These are phyloP conservation scores for Hericium rajendrae DNA, from an alignment of 768 basidiomycete genomes.

Conservation along the genomic window DNA sequence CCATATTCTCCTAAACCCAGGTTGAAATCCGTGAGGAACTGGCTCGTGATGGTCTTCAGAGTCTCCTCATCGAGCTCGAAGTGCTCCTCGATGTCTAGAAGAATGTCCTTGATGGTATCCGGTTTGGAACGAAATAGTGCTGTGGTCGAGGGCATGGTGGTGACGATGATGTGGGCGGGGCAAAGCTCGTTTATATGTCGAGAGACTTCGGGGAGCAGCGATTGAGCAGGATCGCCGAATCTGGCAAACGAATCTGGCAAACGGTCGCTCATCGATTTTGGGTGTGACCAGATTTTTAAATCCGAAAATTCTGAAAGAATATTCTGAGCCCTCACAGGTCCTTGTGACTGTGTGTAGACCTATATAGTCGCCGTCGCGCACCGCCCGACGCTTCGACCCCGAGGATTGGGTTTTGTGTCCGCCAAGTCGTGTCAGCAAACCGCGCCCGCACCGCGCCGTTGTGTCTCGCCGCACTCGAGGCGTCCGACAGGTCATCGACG, in stretches of 20 bases:
- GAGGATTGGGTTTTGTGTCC: neutral
- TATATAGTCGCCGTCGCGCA: slow-evolving; percentile 14
- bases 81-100: slow-evolving; percentile 60
- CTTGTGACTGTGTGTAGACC: too few species aligned
- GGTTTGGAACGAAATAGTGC: slow-evolving; percentile 5
- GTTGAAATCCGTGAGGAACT: slow-evolving; percentile 75
- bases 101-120: slow-evolving; percentile 16
- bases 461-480: too few species aligned
- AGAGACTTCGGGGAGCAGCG: neutral
- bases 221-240: neutral
- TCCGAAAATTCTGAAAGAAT: too few species aligned
- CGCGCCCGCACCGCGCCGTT: too few species aligned
- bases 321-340: too few species aligned
- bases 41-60: slow-evolving; percentile 61
- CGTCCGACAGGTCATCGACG: too few species aligned
- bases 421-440: too few species aligned
- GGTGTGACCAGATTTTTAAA: too few species aligned
- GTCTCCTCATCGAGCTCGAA: slow-evolving; percentile 56
- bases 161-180: neutral
- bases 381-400: neutral
- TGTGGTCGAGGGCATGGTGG: slow-evolving; percentile 9
- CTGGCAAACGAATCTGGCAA: too few species aligned
- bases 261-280: too few species aligned
- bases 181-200: too few species aligned
- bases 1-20: slow-evolving; percentile 66